These are phyloP conservation scores for Cladobotryum mycophilum DNA, from an alignment of 2,329 filamentous ascomycete species.

Conservation along the genomic window DNA sequence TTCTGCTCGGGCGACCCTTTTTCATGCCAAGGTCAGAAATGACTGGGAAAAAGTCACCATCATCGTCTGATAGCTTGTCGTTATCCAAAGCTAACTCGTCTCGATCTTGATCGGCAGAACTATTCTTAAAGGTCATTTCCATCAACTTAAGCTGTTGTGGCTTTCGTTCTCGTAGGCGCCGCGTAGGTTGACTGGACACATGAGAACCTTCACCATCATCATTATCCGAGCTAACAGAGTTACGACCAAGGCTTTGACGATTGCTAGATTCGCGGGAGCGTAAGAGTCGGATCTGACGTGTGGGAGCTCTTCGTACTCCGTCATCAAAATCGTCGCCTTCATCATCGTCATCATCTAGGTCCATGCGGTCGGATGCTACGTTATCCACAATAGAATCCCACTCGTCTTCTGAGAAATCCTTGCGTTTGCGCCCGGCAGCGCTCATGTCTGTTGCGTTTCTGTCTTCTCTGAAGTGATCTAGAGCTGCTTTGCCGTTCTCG, in stretches of 20 bases:
- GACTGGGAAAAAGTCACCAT: conserved; percentile 29
- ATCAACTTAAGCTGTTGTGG: conserved; percentile 20
- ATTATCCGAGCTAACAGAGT: conserved; percentile 10
- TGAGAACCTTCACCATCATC: conserved; percentile 13
- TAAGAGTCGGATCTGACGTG: conserved; percentile 12
- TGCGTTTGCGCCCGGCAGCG: conserved; percentile 24
- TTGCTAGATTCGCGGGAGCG: conserved; percentile 21
- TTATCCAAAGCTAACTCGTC: conserved; percentile 29
- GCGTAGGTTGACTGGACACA: conserved; percentile 3
- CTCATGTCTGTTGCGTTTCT: conserved; percentile 11
- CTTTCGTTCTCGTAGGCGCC: conserved; percentile 21
- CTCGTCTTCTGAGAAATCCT: conserved; percentile 21
- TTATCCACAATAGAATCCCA: conserved; percentile 23
- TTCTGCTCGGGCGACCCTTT: conserved; percentile 17
- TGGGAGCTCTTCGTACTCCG: conserved; percentile 6
- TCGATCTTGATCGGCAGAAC: conserved; percentile 18
- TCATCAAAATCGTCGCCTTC: conserved; percentile 17
- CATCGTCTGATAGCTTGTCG: conserved; percentile 23
- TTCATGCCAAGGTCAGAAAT: conserved; percentile 30
- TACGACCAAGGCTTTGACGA: conserved; percentile 6
- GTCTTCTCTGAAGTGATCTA: conserved; percentile 16
- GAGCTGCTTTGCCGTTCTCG: conserved; percentile 26
- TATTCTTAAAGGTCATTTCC: conserved; percentile 20
- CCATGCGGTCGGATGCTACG: conserved; percentile 21
- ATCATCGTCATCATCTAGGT: conserved; percentile 22